These are phyloP conservation scores for Bipolaris cookei DNA, from an alignment of 2,329 filamentous ascomycete genomes.

Conservation along the genomic window DNA sequence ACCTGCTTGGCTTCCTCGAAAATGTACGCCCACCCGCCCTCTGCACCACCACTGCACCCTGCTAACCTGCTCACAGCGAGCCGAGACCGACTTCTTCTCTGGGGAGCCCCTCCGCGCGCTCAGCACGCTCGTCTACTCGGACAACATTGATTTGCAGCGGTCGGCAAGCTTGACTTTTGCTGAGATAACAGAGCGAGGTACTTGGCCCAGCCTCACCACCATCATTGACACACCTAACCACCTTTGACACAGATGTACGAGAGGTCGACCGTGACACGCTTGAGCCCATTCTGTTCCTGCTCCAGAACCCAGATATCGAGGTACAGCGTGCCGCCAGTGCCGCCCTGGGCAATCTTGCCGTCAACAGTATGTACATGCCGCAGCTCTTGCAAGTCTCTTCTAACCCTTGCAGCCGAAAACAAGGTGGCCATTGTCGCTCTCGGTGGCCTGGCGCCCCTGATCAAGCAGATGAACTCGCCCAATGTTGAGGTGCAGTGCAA, in stretches of 20 bases:
- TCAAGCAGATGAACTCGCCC: constrained; percentile 96
- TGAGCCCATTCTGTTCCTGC: constrained; percentile 91
- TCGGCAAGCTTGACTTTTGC: constrained; percentile 98
- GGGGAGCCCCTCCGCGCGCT: constrained; percentile 92
- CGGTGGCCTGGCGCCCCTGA: constrained; percentile 86
- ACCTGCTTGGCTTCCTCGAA: constrained; percentile 93
- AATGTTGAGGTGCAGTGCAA: constrained; percentile 99
- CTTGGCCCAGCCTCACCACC: constrained; percentile 16
- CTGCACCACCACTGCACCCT: constrained; percentile 9
- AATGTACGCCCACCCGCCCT: constrained; percentile 67
- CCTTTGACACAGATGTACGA: constrained; percentile 74
- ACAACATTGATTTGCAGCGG: constrained; percentile 96
- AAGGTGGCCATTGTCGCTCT: constrained; percentile 95
- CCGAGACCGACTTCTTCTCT: constrained; percentile 97
- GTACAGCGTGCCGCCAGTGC: constrained; percentile 96
- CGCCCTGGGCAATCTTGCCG: constrained; percentile 91
- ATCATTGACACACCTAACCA: constrained; percentile 23
- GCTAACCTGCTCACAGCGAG: constrained; percentile 67
- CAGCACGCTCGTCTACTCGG: constrained; percentile 95
- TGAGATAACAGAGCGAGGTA: constrained; percentile 98
- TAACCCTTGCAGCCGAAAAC: constrained; percentile 81
- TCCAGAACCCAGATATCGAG: constrained; percentile 95
- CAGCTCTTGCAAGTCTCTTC: constrained; percentile 27
- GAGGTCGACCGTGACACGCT: constrained; percentile 95
- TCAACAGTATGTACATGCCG: constrained; percentile 73